Evolutionary conservation across 2,329 filamentous ascomycete species (phyloP).

Genomic region (Cordyceps tenuipes): DNA sequence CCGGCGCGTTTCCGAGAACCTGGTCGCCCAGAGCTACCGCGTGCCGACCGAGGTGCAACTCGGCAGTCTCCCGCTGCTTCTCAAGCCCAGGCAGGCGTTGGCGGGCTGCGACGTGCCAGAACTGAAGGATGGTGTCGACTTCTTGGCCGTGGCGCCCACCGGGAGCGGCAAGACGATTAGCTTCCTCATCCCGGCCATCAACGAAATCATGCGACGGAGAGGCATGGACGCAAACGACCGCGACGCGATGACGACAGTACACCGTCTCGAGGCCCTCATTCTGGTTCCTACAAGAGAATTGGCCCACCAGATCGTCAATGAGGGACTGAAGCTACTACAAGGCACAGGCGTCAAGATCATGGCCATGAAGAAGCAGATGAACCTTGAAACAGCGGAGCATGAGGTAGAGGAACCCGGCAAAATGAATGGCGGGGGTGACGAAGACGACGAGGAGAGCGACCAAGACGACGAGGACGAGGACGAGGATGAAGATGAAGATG

Average conservation of each 20-base stretch:
- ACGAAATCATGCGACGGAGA: slow-evolving; percentile 57
- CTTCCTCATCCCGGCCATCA: slow-evolving; percentile 81
- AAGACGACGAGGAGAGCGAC: slow-evolving; percentile 28
- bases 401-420: slow-evolving; percentile 29
- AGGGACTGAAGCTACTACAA: slow-evolving; percentile 70
- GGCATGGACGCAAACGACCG: slow-evolving; percentile 35
- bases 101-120: slow-evolving; percentile 24
- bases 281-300: slow-evolving; percentile 74
- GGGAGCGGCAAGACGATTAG: slow-evolving; percentile 95
- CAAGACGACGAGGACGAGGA: slow-evolving; percentile 28
- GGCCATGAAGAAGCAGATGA: slow-evolving; percentile 80
- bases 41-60: slow-evolving; percentile 92
- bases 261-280: slow-evolving; percentile 58
- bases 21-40: slow-evolving; percentile 75
- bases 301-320: slow-evolving; percentile 71
- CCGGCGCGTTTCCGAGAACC: slow-evolving; percentile 64
- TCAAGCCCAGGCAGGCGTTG: slow-evolving; percentile 48
- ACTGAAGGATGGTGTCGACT: slow-evolving; percentile 48
- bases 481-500: slow-evolving; percentile 25
- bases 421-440: slow-evolving; percentile 22
- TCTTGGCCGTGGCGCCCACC: slow-evolving; percentile 85
- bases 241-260: slow-evolving; percentile 24
- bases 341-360: slow-evolving; percentile 74
- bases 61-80: slow-evolving; percentile 69
- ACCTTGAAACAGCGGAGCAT: slow-evolving; percentile 43